phyloP scores from a whole-genome alignment of 257 asterid genomes.

The Petrea volubilis region DNA sequence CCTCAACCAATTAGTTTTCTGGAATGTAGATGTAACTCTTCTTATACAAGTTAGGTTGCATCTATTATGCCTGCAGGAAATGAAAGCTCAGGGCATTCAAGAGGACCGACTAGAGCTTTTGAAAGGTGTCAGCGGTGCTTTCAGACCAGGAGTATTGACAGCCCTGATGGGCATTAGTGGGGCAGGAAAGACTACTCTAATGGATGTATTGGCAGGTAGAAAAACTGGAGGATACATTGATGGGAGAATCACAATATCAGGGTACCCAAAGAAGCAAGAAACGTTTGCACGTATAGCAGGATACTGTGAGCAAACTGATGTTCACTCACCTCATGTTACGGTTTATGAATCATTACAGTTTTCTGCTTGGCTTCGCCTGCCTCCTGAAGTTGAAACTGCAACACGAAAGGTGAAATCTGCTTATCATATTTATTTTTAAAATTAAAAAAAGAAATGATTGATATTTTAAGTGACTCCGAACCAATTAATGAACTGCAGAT shows the following conservation, averaged over 20 bases:
- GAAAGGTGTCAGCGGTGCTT: conserved; percentile 78
- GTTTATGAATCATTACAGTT: conserved; percentile 66
- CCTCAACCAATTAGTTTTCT: too few relatives aligned
- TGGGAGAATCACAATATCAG: conserved; percentile 68
- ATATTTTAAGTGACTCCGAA: background rate
- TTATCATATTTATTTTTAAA: background rate
- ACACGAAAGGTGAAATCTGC: conserved; percentile 46
- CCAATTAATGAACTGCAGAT: conserved; percentile 41
- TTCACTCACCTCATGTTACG: conserved; percentile 82
- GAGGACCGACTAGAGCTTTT: conserved; percentile 62
- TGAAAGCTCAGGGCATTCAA: conserved; percentile 61
- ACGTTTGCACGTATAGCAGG: conserved; percentile 82
- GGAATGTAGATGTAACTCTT: background rate
- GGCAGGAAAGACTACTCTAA: conserved; percentile 79
- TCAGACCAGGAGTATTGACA: conserved; percentile 80
- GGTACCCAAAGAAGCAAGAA: conserved; percentile 71
- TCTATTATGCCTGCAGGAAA: conserved; percentile 54
- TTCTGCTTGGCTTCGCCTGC: conserved; percentile 78
- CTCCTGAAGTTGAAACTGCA: conserved; percentile 58
- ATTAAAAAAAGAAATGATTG: background rate
- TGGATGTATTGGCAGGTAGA: conserved; percentile 87
- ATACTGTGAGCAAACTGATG: conserved; percentile 84
- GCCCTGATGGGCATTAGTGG: conserved; percentile 89
- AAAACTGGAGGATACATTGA: conserved; percentile 77
- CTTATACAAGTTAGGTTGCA: background rate